Evolutionary conservation across 1,139 yeast genomes (phyloP), one percentile per base, ranked within the genome.

Genomic region (Yamadazyma sp.): DNA sequence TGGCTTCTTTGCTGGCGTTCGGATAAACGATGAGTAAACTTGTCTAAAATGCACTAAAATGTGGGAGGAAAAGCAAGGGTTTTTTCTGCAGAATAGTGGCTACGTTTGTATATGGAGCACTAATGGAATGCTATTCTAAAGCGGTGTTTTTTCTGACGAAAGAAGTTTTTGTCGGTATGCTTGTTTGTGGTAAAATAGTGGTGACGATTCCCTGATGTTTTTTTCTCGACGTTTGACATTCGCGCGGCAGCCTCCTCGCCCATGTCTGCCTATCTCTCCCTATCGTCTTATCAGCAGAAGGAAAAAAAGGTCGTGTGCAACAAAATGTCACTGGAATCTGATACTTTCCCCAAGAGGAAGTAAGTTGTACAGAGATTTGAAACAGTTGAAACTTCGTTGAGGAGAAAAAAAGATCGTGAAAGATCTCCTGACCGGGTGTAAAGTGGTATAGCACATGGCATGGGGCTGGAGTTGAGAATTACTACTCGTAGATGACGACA

Each of bases 371-470:
- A 64, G 68, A 22, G 89, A 87, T 37, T 73, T 89, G 18, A 86
- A 82, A 51, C 73, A 67, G 11, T 68, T 89, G 28, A 98, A 92
- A 46, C 69, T 87, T 41, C 66, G 80, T 44, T 55, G 56, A 6
- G 66, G 96, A 28, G 96, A 91, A 46, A 75, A 67, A 48, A 81
- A 80, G 50, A 77, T 84, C 0, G 66, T 84, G 2, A 65, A 65
- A 27, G 85, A 85, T 40, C 62, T 87, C 9, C 63, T 92, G 5
- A 45, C 70, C 1, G 72, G 72, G 17, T 75, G 95, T 0, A 76
- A 76, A 41, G 95, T 92, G 1, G 81, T 92, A 87, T 2, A 73
- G 89, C 4, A 92, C 98, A 0, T 69, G 91, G 24, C 98, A 92
- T 61, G 96, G 97, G 0, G 79, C 96, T 0, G 91, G 95, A 73